Conservation (phyloP, 371 early-diverging fungal species). For the Circinella minor region DNA sequence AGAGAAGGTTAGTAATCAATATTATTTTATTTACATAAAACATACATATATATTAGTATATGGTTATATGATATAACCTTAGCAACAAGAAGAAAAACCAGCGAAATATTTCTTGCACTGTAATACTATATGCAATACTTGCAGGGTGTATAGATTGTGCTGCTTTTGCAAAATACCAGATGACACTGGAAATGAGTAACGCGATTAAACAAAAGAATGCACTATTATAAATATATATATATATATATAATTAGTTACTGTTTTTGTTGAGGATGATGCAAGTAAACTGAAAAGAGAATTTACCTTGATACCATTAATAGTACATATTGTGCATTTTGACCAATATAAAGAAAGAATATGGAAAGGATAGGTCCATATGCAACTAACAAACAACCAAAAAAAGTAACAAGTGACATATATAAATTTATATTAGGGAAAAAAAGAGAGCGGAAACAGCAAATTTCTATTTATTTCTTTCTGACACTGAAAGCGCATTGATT, state of each 20-base stretch:
- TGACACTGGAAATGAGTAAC: conserved; percentile 66
- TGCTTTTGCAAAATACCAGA: conserved; percentile 66
- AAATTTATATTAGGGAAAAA: neutral
- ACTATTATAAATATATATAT: conserved; percentile 28
- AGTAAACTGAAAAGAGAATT: too few relatives aligned
- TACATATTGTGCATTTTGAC: conserved; percentile 70
- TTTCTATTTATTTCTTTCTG: neutral
- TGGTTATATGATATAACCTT: conserved; percentile 26
- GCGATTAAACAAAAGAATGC: conserved; percentile 82
- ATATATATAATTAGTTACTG: neutral
- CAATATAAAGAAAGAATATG: conserved; percentile 72
- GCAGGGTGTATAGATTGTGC: conserved; percentile 35
- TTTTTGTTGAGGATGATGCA: neutral
- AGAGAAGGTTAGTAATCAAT: too few relatives aligned
- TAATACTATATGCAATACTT: conserved; percentile 64
- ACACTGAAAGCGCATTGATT: too few relatives aligned
- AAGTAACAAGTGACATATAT: conserved; percentile 64
- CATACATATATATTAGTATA: too few relatives aligned
- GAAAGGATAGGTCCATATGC: conserved; percentile 78
- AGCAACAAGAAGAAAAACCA: conserved; percentile 62
- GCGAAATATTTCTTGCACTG: conserved; percentile 72
- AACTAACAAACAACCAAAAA: conserved; percentile 74
- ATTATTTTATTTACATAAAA: too few relatives aligned
- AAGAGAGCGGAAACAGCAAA: neutral
- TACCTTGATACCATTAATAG: conserved; percentile 76